Conservation (phyloP, 768 basidiomycete species). For the Auriscalpium vulgare region DNA sequence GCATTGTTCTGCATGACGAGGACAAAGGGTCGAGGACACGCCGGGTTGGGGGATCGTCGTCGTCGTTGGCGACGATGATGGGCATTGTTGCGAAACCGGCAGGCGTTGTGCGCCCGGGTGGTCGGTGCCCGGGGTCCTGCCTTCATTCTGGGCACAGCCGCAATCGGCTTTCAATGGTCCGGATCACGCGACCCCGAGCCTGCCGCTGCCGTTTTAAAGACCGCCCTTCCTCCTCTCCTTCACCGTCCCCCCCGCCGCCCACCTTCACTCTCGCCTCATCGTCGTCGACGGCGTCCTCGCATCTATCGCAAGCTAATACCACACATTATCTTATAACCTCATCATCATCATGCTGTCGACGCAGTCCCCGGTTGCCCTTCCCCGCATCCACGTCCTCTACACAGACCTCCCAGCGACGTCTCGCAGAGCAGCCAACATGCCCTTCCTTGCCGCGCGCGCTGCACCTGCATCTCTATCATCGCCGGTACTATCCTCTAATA, state of each 20-base stretch:
- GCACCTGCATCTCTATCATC: background rate
- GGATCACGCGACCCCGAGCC: too few relatives aligned
- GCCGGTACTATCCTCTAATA: background rate
- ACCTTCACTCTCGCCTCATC: too few relatives aligned
- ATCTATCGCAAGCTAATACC: too few relatives aligned
- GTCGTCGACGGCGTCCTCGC: too few relatives aligned
- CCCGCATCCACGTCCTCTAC: conserved; percentile 13
- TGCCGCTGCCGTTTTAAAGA: too few relatives aligned
- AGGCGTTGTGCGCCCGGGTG: background rate
- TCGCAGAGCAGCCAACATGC: conserved; percentile 15
- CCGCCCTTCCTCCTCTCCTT: too few relatives aligned
- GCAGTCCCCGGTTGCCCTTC: conserved; percentile 5
- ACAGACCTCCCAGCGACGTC: conserved; percentile 15
- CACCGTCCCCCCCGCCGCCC: too few relatives aligned
- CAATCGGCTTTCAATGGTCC: too few relatives aligned
- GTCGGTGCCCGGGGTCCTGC: too few relatives aligned
- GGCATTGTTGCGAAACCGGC: background rate
- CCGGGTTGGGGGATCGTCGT: background rate
- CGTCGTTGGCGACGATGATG: background rate
- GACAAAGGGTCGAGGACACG: background rate
- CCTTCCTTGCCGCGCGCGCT: conserved; percentile 10
- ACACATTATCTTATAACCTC: too few relatives aligned
- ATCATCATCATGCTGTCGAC: conserved; percentile 12
- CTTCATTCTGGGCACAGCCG: too few relatives aligned
- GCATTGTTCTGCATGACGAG: background rate